Conservation (phyloP, 192 early-diverging fungal genomes). For the Coemansia aciculifera region DNA sequence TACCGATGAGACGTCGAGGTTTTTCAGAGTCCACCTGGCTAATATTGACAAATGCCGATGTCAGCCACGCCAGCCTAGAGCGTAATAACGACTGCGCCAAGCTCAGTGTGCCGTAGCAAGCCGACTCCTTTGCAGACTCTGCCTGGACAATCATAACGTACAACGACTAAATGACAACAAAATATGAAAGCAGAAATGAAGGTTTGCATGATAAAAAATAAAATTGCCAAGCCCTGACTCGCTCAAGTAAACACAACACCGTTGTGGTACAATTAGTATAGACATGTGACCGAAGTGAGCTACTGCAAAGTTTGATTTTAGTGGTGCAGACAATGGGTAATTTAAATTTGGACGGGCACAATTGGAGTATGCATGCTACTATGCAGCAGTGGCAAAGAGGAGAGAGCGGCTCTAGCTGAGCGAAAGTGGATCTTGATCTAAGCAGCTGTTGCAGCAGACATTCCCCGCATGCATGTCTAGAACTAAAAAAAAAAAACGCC, state of each 20-base stretch:
- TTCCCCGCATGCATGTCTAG: background rate
- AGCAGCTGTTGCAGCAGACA: background rate
- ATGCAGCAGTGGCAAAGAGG: background rate
- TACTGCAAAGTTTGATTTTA: background rate
- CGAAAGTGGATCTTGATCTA: background rate
- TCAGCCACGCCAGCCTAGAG: slow-evolving; percentile 43
- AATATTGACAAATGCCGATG: slow-evolving; percentile 26
- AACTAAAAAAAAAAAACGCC: background rate
- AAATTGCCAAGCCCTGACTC: background rate
- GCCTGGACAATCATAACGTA: slow-evolving; percentile 13
- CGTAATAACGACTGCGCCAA: slow-evolving; percentile 45
- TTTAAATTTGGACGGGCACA: background rate
- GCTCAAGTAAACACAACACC: background rate
- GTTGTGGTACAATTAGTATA: background rate
- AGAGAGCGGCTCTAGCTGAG: background rate
- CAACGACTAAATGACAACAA: background rate
- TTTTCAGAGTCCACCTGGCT: background rate
- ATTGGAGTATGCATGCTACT: background rate
- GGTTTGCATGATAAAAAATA: background rate
- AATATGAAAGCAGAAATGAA: background rate
- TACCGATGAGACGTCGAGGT: slow-evolving; percentile 22
- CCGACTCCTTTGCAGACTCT: slow-evolving; percentile 12
- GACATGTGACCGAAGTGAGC: background rate
- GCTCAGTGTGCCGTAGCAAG: slow-evolving; percentile 21
- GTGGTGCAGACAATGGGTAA: background rate